Base-by-base conservation (phyloP, 2,329 filamentous ascomycete species). In the Colletotrichum godetiae region DNA sequence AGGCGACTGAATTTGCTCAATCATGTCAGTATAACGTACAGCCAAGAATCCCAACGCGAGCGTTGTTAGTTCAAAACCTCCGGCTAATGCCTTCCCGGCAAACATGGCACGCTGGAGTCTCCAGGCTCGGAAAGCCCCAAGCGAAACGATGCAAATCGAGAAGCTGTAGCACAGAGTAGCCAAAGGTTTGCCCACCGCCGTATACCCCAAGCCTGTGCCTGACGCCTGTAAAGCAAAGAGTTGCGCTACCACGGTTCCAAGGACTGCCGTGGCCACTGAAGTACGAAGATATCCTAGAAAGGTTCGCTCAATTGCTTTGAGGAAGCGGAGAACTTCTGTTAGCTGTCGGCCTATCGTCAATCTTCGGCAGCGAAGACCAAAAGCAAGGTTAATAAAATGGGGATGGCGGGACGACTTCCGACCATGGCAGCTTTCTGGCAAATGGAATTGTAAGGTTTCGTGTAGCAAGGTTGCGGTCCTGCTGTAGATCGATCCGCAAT, bases 211-310 rank as follows among this genome's bases (percentile, higher is more conserved):
- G 4, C 76, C 74, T 5, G 75, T 68, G 12, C 83, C 81, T 19
- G 82, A 77, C 10, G 84, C 78, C 31, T 85, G 79, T 35, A 90
- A 85, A 24, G 88, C 86, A 77, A 93, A 94, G 8, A 95, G 87
- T 78, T 95, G 93, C 0, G 92, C 90, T 33, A 92, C 87, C 3
- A 90, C 77, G 3, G 92, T 89, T 22, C 92, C 92, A 24, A 91
- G 83, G 82, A 94, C 92, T 15, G 92, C 91, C 52, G 94, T 85
- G n/a, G 89, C 86, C 49, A 93, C 82, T 0, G 92, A 93, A 1
- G 92, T 95, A 24, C 93, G 89, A 35, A 94, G 86, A 80, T 94
- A 95, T 35, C 88, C 92, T 22, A 95, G 88, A 78, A 92, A 95
- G 22, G 93, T 95, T 69, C 93, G 86, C 81, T 95, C 92, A 67